These are phyloP conservation scores for Viola pubescens DNA, from an alignment of 441 rosid species.

Conservation along the genomic window DNA sequence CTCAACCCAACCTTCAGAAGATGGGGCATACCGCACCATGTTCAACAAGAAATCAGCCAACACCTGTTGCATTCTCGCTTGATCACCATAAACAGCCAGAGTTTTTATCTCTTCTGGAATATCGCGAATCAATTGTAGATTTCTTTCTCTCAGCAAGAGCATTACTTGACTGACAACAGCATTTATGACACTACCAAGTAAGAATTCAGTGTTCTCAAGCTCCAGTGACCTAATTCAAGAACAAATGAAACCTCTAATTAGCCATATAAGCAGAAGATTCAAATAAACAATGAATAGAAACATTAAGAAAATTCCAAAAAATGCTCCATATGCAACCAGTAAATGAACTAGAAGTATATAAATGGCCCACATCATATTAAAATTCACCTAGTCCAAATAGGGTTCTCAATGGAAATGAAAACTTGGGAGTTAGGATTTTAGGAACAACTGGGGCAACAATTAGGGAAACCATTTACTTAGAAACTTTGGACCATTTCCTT, in stretches of 20 bases:
- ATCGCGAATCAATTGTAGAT: conserved; percentile 77
- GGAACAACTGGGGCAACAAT: too few species aligned
- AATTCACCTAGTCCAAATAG: conserved; percentile 5
- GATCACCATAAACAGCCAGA: conserved; percentile 77
- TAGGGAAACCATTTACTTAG: too few species aligned
- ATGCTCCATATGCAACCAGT: neutral
- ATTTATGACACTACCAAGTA: conserved; percentile 69
- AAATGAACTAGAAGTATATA: neutral
- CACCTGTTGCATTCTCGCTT: conserved; percentile 77
- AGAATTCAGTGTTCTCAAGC: conserved; percentile 66
- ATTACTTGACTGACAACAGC: conserved; percentile 94
- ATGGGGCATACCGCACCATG: conserved; percentile 69
- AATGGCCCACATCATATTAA: neutral
- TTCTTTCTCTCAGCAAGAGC: conserved; percentile 65
- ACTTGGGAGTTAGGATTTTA: too few species aligned
- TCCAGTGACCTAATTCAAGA: conserved; percentile 52
- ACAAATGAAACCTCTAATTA: conserved; percentile 20
- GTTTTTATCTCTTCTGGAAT: conserved; percentile 85
- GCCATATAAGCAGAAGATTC: neutral
- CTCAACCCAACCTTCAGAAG: conserved; percentile 85
- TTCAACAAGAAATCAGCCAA: conserved; percentile 82
- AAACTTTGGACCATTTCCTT: neutral
- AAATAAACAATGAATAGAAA: neutral
- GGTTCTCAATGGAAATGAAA: neutral
- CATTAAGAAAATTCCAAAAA: neutral